Percentiles rank a stretch among this genome's conserved stretches.
Conservation (phyloP, 1,284 basidiomycete species). For the Fomitopsis pinicola region DNA sequence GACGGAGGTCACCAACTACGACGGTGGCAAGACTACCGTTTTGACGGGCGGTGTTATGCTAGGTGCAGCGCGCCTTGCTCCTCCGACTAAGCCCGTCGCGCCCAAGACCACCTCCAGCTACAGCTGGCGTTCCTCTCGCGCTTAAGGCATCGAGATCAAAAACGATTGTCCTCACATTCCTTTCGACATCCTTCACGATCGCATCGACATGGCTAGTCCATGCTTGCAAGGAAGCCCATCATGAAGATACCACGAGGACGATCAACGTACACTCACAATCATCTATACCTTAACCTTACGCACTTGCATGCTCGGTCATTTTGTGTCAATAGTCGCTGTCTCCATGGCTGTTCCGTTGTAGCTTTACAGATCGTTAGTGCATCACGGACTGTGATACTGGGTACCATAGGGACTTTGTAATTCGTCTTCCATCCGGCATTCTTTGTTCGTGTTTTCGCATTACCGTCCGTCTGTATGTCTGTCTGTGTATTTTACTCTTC, state of each 20-base stretch:
- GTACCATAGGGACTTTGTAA: constrained; percentile 26
- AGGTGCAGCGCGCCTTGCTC: constrained; percentile 38
- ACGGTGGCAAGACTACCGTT: constrained; percentile 81
- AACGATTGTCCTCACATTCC: constrained; percentile 7
- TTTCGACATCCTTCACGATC: constrained; percentile 27
- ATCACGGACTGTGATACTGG: constrained; percentile 21
- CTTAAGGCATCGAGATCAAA: constrained; percentile 21
- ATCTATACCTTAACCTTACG: constrained; percentile 20
- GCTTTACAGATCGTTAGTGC: constrained; percentile 26
- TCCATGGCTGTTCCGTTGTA: constrained; percentile 30
- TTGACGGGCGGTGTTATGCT: constrained; percentile 84
- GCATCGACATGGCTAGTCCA: constrained; percentile 19
- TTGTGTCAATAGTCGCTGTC: constrained; percentile 19
- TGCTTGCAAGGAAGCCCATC: constrained; percentile 19
- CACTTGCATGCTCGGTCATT: constrained; percentile 25
- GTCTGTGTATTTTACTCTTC: constrained; percentile 17
- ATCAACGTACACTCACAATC: constrained; percentile 10
- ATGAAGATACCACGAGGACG: constrained; percentile 24
- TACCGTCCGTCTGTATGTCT: constrained; percentile 23
- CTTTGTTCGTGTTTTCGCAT: constrained; percentile 7
- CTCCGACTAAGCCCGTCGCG: constrained; percentile 28
- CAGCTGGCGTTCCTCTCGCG: constrained; percentile 46
- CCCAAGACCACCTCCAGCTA: constrained; percentile 25
- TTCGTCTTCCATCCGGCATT: constrained; percentile 6
- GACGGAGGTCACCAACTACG: constrained; percentile 76